These are phyloP conservation scores for Lentinula lateritia DNA, from an alignment of 768 basidiomycete genomes.

Conservation along the genomic window DNA sequence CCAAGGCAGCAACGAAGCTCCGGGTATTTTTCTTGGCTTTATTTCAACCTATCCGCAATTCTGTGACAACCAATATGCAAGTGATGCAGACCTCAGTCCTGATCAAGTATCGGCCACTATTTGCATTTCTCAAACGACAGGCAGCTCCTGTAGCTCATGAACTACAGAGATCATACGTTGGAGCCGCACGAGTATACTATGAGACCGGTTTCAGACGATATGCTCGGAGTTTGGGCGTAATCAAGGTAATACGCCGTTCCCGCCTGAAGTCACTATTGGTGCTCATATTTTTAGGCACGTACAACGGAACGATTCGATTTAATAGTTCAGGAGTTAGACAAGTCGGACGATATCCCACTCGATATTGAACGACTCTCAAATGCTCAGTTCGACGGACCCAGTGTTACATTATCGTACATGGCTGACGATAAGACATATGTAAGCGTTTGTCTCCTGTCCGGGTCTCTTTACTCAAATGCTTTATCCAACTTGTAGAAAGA, in stretches of 20 bases:
- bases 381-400: constrained; percentile 74
- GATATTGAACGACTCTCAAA: constrained; percentile 57
- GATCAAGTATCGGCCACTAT: constrained; percentile 78
- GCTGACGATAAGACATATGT: constrained; percentile 87
- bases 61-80: constrained; percentile 89
- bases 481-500: constrained; percentile 51
- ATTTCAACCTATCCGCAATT: constrained; percentile 75
- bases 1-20: constrained; percentile 83
- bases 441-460: constrained; percentile 22
- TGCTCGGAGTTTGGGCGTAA: constrained; percentile 68
- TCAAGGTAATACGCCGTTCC: constrained; percentile 50
- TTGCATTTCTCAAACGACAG: constrained; percentile 79
- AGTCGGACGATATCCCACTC: constrained; percentile 26
- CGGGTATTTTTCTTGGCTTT: constrained; percentile 81
- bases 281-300: constrained; percentile 42
- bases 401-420: constrained; percentile 79
- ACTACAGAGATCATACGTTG: constrained; percentile 81
- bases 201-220: constrained; percentile 95
- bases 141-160: constrained; percentile 79
- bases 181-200: constrained; percentile 83
- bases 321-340: constrained; percentile 45
- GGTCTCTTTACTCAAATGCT: constrained; percentile 9
- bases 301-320: constrained; percentile 64
- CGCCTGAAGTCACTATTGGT: background rate
- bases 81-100: constrained; percentile 86